A percentile compares a stretch with the other conserved stretches of the same genome.
Conservation (phyloP, 345 rosid genomes). For the Mallotus nudiflorus region DNA sequence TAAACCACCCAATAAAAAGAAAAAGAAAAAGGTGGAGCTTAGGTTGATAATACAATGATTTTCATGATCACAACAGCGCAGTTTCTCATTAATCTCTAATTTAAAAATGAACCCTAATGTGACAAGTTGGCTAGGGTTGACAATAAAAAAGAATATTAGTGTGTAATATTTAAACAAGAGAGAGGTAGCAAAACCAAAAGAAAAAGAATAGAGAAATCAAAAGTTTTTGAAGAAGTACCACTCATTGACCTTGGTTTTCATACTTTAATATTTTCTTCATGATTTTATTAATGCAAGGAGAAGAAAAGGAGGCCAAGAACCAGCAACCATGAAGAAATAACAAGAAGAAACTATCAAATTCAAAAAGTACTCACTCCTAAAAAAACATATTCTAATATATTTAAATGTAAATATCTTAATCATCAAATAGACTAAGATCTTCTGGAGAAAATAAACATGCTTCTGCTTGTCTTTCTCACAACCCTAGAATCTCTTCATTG, state of each 20-base stretch:
- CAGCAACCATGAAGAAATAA: slow-evolving; percentile 54
- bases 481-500: slow-evolving; percentile 62
- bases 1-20: not conserved
- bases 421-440: slow-evolving; percentile 46
- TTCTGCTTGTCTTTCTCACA: slow-evolving; percentile 75
- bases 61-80: slow-evolving; percentile 8
- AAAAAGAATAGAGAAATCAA: slow-evolving; percentile 20
- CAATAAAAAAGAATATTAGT: not conserved
- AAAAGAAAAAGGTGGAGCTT: not conserved
- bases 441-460: slow-evolving; percentile 37
- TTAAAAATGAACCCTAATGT: slow-evolving; percentile 10
- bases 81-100: not conserved
- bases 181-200: slow-evolving; percentile 31
- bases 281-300: slow-evolving; percentile 19
- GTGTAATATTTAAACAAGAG: slow-evolving; percentile 6
- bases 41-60: slow-evolving; percentile 9
- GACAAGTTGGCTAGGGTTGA: slow-evolving; percentile 23
- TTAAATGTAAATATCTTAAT: slow-evolving; percentile 24
- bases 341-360: slow-evolving; percentile 70
- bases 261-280: slow-evolving; percentile 16
- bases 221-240: slow-evolving; percentile 31
- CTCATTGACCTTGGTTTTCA: slow-evolving; percentile 48
- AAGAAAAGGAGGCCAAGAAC: slow-evolving; percentile 44
- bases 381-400: slow-evolving; percentile 5
- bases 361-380: slow-evolving; percentile 45